Evolutionary conservation across 805 yeast genomes (phyloP).

Genomic region (Candida jianshihensis): DNA sequence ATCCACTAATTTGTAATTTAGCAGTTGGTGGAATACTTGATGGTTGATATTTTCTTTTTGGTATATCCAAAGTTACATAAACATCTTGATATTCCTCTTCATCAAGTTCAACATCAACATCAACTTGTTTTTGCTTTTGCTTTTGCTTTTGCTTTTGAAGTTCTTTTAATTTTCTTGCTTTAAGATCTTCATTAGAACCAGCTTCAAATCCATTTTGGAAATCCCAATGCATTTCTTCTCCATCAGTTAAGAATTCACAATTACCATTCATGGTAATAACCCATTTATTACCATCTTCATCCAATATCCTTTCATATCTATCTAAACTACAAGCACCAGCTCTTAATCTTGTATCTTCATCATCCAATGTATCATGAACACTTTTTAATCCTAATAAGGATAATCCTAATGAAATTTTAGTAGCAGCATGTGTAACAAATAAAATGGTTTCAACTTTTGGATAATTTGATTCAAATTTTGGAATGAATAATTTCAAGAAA

Average conservation of each 20-base stretch:
- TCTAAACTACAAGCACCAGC: conserved; percentile 88
- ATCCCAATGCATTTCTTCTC: conserved; percentile 94
- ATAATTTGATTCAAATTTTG: conserved; percentile 44
- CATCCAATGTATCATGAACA: conserved; percentile 45
- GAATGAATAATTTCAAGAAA: conserved; percentile 53
- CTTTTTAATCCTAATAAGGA: conserved; percentile 48
- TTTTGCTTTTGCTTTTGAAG: conserved; percentile 1
- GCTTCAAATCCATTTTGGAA: conserved; percentile 76
- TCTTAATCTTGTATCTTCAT: conserved; percentile 42
- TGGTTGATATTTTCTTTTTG: conserved; percentile 28
- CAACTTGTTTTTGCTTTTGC: neutral
- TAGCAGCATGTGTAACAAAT: conserved; percentile 89
- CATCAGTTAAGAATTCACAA: conserved; percentile 59
- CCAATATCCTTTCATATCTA: conserved; percentile 33
- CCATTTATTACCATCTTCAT: conserved; percentile 42
- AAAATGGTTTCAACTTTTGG: conserved; percentile 61
- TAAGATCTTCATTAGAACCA: conserved; percentile 83
- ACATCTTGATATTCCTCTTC: conserved; percentile 37
- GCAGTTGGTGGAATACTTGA: conserved; percentile 31
- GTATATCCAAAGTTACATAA: conserved; percentile 48
- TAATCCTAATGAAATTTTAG: conserved; percentile 84
- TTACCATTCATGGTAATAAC: conserved; percentile 60
- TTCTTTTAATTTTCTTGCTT: conserved; percentile 33
- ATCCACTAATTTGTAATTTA: conserved; percentile 47
- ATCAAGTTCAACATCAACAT: neutral